Conservation (phyloP, 2,329 filamentous ascomycete species). For the Cordyceps tenuipes region DNA sequence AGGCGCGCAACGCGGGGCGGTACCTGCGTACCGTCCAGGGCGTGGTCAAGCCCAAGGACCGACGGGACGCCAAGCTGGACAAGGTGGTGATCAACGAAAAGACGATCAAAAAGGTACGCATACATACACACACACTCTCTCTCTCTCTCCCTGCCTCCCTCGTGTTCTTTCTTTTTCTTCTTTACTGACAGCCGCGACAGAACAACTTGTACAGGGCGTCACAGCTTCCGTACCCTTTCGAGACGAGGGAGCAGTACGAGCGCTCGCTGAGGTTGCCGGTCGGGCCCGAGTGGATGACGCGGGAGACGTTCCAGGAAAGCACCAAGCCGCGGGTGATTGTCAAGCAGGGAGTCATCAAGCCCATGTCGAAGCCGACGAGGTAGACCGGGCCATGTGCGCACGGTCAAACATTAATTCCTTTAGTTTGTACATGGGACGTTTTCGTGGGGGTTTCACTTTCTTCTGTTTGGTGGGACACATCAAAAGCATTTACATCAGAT, state of each 20-base stretch:
- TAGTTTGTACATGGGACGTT: not conserved
- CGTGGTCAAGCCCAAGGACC: conserved; percentile 64
- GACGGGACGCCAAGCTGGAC: conserved; percentile 74
- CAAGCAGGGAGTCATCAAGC: conserved; percentile 83
- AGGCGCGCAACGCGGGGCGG: conserved; percentile 53
- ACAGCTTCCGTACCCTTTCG: conserved; percentile 80
- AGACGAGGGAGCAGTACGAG: conserved; percentile 84
- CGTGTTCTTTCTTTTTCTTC: not conserved
- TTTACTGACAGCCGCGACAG: conserved; percentile 31
- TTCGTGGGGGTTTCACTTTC: no score
- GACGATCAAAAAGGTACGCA: conserved; percentile 77
- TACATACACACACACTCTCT: not conserved
- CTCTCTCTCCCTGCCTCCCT: not conserved
- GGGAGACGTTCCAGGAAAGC: conserved; percentile 81
- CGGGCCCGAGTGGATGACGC: conserved; percentile 94
- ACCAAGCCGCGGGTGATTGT: conserved; percentile 85
- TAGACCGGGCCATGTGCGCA: conserved; percentile 15
- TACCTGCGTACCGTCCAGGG: conserved; percentile 62
- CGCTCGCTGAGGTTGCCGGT: conserved; percentile 76
- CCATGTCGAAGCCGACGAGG: conserved; percentile 68
- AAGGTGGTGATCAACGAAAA: conserved; percentile 92
- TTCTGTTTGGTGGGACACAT: no score
- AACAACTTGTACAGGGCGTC: conserved; percentile 82
- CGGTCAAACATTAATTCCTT: not conserved
- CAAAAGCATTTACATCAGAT: no score